phyloP scores from a whole-genome alignment of 1,284 basidiomycete genomes.

The Moesziomyces parantarcticus region DNA sequence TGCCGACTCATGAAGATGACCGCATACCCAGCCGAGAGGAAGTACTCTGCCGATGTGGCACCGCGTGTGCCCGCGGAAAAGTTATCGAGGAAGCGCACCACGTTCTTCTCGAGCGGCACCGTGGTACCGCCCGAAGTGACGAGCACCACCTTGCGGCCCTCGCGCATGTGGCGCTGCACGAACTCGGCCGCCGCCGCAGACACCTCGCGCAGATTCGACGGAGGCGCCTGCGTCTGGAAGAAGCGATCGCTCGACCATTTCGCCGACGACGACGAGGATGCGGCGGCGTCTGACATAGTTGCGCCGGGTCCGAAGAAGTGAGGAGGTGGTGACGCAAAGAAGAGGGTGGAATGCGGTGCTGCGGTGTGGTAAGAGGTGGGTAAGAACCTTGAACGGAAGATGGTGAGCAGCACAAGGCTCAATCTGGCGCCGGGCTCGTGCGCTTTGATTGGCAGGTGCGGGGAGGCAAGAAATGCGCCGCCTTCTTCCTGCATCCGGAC shows the following conservation, averaged over 20 bases:
- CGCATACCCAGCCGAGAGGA: conserved; percentile 88
- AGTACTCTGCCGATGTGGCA: conserved; percentile 97
- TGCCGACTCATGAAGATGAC: conserved; percentile 98
- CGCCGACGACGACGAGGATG: conserved; percentile 21
- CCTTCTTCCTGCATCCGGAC: no score
- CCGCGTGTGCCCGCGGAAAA: conserved; percentile 98
- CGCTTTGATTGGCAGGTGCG: conserved; percentile 2
- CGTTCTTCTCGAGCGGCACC: conserved; percentile 63
- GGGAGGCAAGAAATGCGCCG: no score
- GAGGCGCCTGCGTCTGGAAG: conserved; percentile 56
- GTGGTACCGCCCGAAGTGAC: conserved; percentile 75
- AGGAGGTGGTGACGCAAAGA: no score
- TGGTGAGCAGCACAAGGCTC: no score
- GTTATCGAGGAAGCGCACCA: conserved; percentile 95
- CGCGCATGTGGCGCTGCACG: conserved; percentile 75
- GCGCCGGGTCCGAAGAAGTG: no score
- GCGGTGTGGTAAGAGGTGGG: no score
- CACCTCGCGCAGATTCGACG: conserved; percentile 40
- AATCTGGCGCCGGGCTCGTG: conserved; percentile 24
- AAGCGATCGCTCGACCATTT: conserved; percentile 54
- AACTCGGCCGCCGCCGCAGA: conserved; percentile 70
- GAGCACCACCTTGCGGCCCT: conserved; percentile 83
- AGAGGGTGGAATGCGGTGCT: no score
- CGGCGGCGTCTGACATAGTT: conserved; percentile 32
- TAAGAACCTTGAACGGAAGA: no score